Conservation (phyloP, 768 basidiomycete species). For the Leucocoprinus birnbaumii region DNA sequence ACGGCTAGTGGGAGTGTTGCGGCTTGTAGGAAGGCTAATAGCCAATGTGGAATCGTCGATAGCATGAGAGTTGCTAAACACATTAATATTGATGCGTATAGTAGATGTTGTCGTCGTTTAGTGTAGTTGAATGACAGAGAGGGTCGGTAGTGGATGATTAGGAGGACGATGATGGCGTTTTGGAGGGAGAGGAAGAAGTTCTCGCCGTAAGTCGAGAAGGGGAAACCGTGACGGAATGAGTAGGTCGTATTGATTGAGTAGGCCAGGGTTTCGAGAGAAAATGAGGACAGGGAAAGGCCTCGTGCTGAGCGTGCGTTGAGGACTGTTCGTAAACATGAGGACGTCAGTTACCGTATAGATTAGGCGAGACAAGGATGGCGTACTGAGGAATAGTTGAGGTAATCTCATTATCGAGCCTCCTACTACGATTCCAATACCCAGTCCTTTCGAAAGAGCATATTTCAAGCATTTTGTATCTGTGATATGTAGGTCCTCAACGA, state of each 20-base stretch:
- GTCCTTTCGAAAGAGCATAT: conserved; percentile 85
- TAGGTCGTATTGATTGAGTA: conserved; percentile 90
- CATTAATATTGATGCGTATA: conserved; percentile 18
- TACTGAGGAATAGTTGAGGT: conserved; percentile 83
- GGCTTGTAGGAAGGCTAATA: conserved; percentile 72
- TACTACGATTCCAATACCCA: conserved; percentile 88
- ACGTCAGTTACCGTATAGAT: background rate
- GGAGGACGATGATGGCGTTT: conserved; percentile 82
- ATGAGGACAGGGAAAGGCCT: conserved; percentile 84
- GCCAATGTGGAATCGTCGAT: conserved; percentile 40
- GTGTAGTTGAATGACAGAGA: conserved; percentile 20
- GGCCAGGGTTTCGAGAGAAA: conserved; percentile 86
- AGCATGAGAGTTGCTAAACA: conserved; percentile 29
- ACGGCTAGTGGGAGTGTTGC: conserved; percentile 87
- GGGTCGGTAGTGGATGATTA: conserved; percentile 68
- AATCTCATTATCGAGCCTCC: conserved; percentile 95
- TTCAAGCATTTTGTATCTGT: conserved; percentile 80
- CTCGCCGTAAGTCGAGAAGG: conserved; percentile 98
- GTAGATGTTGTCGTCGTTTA: conserved; percentile 30
- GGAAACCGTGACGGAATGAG: conserved; percentile 81
- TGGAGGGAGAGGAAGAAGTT: conserved; percentile 91
- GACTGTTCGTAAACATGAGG: conserved; percentile 39
- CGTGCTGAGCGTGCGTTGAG: conserved; percentile 71
- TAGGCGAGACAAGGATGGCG: conserved; percentile 24
- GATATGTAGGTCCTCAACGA: conserved; percentile 83